These are phyloP conservation scores for Adansonia rubrostipa DNA, from an alignment of 441 rosid genomes.

Conservation along the genomic window DNA sequence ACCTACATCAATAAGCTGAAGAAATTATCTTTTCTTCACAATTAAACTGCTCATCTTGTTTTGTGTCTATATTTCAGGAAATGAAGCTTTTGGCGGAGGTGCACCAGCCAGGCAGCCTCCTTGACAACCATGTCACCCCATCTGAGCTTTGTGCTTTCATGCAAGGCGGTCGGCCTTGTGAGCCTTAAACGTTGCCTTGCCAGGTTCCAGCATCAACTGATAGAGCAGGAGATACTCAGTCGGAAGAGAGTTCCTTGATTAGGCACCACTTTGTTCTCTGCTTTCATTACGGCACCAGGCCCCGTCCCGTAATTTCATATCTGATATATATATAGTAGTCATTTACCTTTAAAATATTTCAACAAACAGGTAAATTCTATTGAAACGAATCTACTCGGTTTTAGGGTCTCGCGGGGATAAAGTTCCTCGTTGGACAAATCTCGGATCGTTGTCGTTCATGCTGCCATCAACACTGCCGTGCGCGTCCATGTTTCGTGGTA, in stretches of 20 bases:
- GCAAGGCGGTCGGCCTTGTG: conserved; percentile 94
- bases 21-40: background rate
- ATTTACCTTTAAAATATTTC: background rate
- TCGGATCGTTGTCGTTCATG: conserved; percentile 5
- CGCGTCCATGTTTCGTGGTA: conserved; percentile 4
- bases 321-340: conserved; percentile 13
- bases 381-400: conserved; percentile 10
- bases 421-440: conserved; percentile 1
- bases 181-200: conserved; percentile 95
- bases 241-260: conserved; percentile 85
- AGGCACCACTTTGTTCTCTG: conserved; percentile 16
- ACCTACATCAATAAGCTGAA: background rate
- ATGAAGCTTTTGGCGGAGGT: conserved; percentile 97
- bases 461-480: background rate
- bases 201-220: conserved; percentile 94
- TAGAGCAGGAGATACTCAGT: conserved; percentile 92
- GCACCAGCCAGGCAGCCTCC: conserved; percentile 95
- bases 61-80: conserved; percentile 60
- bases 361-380: background rate
- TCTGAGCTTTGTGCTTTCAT: conserved; percentile 86
- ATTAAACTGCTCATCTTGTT: conserved; percentile 10
- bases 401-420: conserved; percentile 20
- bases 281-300: conserved; percentile 9
- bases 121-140: conserved; percentile 84
- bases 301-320: conserved; percentile 33